phyloP scores from a whole-genome alignment of 345 rosid species.

The Limnanthes douglasii region DNA sequence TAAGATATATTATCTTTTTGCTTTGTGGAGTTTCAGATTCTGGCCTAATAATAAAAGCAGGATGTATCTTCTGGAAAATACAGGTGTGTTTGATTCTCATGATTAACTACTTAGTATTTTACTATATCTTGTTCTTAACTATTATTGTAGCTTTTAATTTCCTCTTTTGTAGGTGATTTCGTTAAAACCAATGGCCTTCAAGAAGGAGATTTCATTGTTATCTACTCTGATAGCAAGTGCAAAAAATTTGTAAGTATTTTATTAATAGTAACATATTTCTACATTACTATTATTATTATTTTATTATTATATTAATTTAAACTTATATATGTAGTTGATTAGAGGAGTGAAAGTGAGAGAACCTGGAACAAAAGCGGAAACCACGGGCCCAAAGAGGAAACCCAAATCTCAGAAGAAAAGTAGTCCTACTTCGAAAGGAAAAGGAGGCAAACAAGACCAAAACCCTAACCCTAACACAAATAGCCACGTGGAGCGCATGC shows the following conservation, averaged over 20 bases:
- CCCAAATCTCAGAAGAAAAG: no score
- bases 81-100: constrained; percentile 50
- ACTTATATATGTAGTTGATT: constrained; percentile 51
- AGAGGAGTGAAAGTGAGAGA: constrained; percentile 97
- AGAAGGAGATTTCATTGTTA: constrained; percentile 98
- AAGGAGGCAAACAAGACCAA: no score
- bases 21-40: constrained; percentile 54
- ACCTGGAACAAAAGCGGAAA: no score
- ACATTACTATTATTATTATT: background rate
- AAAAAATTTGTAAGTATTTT: constrained; percentile 66
- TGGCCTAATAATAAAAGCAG: constrained; percentile 99
- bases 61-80: constrained; percentile 99
- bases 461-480: no score
- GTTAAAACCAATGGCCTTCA: constrained; percentile 89
- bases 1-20: no score
- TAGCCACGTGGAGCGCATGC: no score
- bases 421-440: no score
- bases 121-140: no score
- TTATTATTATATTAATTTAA: background rate
- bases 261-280: background rate
- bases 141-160: background rate
- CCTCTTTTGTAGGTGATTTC: constrained; percentile 48
- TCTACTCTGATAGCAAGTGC: constrained; percentile 84
- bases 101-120: no score
- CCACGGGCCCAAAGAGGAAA: no score